phyloP scores from a whole-genome alignment of 2,329 filamentous ascomycete species.

The Fusarium equiseti region DNA sequence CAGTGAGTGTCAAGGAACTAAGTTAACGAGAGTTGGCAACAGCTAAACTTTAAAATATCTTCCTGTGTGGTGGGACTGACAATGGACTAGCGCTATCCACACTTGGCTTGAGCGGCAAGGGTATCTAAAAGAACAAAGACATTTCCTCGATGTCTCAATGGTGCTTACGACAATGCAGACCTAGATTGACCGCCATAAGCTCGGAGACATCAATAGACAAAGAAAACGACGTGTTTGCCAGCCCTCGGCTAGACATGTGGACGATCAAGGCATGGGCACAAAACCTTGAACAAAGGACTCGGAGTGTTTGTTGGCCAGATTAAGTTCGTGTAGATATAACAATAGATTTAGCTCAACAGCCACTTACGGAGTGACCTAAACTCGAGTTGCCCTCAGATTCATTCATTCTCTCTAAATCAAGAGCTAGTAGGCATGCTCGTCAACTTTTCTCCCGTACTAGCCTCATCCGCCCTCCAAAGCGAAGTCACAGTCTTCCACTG shows the following conservation, averaged over 20 bases:
- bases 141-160: not conserved
- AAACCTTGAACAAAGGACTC: not conserved
- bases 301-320: not conserved
- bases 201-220: not conserved
- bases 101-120: too few relatives aligned
- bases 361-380: too few relatives aligned
- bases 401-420: not conserved
- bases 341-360: not conserved
- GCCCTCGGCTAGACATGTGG: not conserved
- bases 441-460: conserved; percentile 25
- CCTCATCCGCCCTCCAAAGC: conserved; percentile 68
- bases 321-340: not conserved
- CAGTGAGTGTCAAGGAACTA: not conserved
- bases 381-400: not conserved
- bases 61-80: not conserved
- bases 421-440: conserved; percentile 27
- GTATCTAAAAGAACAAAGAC: not conserved
- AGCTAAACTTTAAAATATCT: not conserved
- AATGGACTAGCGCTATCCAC: not conserved
- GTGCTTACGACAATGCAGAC: not conserved
- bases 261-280: not conserved
- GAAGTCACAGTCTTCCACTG: conserved; percentile 94
- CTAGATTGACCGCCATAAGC: not conserved
- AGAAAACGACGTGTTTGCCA: not conserved
- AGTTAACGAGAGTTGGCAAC: not conserved